These are phyloP conservation scores for Tinospora cordifolia DNA, from an alignment of 164 flowering plant species.

Conservation along the genomic window DNA sequence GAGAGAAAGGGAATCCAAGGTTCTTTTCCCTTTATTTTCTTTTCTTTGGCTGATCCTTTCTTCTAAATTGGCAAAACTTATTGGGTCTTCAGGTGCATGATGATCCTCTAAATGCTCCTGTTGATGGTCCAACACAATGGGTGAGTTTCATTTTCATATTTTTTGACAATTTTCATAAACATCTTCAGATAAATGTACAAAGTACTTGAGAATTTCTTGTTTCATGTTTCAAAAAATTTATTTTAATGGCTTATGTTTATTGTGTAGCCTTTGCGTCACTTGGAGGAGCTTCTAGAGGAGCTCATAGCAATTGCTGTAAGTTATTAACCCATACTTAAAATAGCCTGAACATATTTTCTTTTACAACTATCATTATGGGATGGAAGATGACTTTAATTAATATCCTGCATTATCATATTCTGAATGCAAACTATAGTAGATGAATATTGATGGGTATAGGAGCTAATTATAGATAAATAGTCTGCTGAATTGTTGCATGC, in stretches of 20 bases:
- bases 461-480: not conserved
- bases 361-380: no score
- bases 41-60: not conserved
- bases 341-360: not conserved
- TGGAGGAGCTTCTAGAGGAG: slow-evolving; percentile 76
- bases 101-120: slow-evolving; percentile 88
- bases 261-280: slow-evolving; percentile 58
- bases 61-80: slow-evolving; percentile 16
- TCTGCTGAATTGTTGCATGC: not conserved
- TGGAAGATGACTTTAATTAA: not conserved
- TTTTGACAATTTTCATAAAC: not conserved
- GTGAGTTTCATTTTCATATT: slow-evolving; percentile 33
- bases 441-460: not conserved
- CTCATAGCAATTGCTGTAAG: slow-evolving; percentile 73
- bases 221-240: not conserved
- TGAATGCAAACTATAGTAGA: not conserved
- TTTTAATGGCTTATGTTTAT: slow-evolving; percentile 6
- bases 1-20: no score
- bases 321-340: not conserved
- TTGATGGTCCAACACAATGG: slow-evolving; percentile 99
- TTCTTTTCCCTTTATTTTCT: not conserved
- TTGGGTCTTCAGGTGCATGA: slow-evolving; percentile 64
- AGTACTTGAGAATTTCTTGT: not conserved
- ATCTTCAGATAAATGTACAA: not conserved
- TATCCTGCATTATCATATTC: not conserved